Base-by-base conservation (phyloP, 2,329 filamentous ascomycete genomes). In the Coniochaeta sp. region DNA sequence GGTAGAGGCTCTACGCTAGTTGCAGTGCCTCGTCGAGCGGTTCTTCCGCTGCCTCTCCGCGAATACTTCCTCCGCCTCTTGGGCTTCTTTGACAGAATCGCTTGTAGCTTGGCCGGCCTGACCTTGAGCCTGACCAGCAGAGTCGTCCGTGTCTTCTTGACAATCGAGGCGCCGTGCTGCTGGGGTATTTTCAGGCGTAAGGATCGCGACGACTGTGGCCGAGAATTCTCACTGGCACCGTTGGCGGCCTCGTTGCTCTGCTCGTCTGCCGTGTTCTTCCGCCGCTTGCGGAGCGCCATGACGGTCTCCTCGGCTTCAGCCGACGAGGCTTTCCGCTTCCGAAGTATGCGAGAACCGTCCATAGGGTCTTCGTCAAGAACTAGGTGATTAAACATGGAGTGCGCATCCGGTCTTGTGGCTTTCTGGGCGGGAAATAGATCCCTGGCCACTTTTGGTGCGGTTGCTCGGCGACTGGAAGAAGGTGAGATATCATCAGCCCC, bases 261-360 rank as follows among this genome's bases (percentile, higher is more conserved):
- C 36, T 76, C 79, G n/a, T 77, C 77, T 0, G 75, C 76, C 0
- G 75, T 74, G 26, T 80, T 77, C 66, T 78, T 78, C 52, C 80
- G 74, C 36, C 85, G 78, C 70, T 84, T 87, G 62, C 82, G 80
- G 38, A 81, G 70, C 0, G 79, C 76, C 61, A 78, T 74, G 17
- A 76, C 73, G 17, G 77, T 77, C 65, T 89, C 81, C 63, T 90
- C 79, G 64, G 75, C 78, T 56, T 88, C 86, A 14, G 83, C 79
- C 3, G 89, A 89, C 1, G 90, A 91, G 19, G 90, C 88, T 73
- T 93, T 96, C 59, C 93, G 86, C 75, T 96, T 96, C 62, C 93
- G 84, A 62, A 96, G 77, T 34, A 89, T 84, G 58, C 91, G 87
- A 9, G 90, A 87, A 54, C 88, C 89, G 72, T 93, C 89, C 76